Base-by-base conservation (phyloP, 441 rosid genomes). In the Erodium chrysanthum region DNA sequence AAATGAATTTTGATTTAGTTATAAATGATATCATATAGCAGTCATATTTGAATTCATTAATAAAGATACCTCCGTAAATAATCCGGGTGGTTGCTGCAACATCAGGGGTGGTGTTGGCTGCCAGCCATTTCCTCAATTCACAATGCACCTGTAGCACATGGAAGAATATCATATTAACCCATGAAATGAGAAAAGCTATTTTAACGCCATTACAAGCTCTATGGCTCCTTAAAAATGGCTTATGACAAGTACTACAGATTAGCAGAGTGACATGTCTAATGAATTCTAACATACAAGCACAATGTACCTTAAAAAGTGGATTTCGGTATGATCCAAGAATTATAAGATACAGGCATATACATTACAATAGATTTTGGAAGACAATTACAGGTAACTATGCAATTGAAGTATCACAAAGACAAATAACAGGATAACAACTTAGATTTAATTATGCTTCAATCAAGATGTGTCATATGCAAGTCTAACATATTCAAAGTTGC, bases 101-200 rank as follows among this genome's bases (percentile, higher is more conserved):
- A 67, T 82, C 89, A 22, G 82, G 76, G 68, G 83, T 69, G 23
- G 81, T 86, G 73, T 86, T 83, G 59, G 80, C 73, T 3, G 65
- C 67, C 35, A 88, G 82, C 91, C 91, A 88, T 70, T 86, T 82
- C 81, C 94, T 88, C 77, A 86, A 74, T 42, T 81, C 85, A 42
- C 25, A 35, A 72, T 85, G 88, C 44, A 86, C 88, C 91, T 86
- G 77, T 27, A 52, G 35, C 11, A 61, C 15, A 20, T 12, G 17
- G 66, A 42, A 37, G 50, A 63, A 10, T 64, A 64, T 37, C 25
- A 54, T 20, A 9, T 18, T 54, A 54, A 8, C 25, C 10, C 25
- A 8, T 18, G 61, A 18, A 52, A 52, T 23, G 60, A 52, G 56
- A 20, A 52, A 52, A n/a, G 22, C 6, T 52, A 9, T 6, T 52